These are phyloP conservation scores for Aspergillus sp. DNA, from an alignment of 2,329 filamentous ascomycete genomes.

Conservation along the genomic window DNA sequence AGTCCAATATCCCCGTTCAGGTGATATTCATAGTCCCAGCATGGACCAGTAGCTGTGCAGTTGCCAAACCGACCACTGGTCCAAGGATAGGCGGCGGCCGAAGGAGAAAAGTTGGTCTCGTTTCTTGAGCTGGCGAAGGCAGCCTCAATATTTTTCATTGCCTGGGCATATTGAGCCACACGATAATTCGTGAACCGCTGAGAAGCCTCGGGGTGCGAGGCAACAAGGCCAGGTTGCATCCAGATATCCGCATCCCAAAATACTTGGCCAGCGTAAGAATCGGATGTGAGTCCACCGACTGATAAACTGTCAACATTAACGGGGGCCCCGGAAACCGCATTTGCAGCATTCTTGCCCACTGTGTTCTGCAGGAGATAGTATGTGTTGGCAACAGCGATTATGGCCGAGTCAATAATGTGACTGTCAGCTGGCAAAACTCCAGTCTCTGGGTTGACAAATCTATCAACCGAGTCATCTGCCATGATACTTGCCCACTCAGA, in stretches of 20 bases:
- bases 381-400: conserved; percentile 44
- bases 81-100: conserved; percentile 63
- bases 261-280: conserved; percentile 62
- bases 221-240: conserved; percentile 64
- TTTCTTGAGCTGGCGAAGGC: conserved; percentile 57
- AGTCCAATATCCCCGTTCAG: conserved; percentile 66
- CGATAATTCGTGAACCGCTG: conserved; percentile 63
- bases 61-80: conserved; percentile 64
- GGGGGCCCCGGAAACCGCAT: conserved; percentile 43
- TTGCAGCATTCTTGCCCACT: conserved; percentile 50
- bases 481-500: conserved; percentile 60
- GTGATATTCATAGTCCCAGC: conserved; percentile 70
- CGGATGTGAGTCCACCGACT: conserved; percentile 63
- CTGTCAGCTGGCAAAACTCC: conserved; percentile 54
- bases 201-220: conserved; percentile 58
- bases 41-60: conserved; percentile 60
- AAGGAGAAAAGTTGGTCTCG: conserved; percentile 51
- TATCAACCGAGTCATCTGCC: conserved; percentile 58
- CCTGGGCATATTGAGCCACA: conserved; percentile 54
- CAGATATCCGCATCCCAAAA: conserved; percentile 65
- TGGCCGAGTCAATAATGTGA: conserved; percentile 51
- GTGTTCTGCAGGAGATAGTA: conserved; percentile 48
- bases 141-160: conserved; percentile 54
- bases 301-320: conserved; percentile 61
- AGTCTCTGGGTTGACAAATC: conserved; percentile 53